Percentiles rank a stretch among this genome's conserved stretches.
Evolutionary conservation across 257 asterid species (phyloP).

Genomic region (Ehretia macrophylla): DNA sequence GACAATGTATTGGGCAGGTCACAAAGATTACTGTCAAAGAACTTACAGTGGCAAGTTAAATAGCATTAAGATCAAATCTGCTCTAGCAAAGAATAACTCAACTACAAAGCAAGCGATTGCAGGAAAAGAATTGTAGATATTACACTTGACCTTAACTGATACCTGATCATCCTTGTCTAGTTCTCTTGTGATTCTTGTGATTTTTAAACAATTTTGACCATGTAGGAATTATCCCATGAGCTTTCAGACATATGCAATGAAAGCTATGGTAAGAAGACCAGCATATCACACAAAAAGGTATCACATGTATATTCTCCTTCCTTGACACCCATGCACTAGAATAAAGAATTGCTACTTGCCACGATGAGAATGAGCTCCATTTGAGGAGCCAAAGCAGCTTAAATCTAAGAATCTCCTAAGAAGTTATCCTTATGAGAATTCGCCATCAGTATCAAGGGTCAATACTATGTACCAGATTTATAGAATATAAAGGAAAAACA

Average conservation of each 20-base stretch:
- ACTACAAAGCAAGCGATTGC: too few species aligned
- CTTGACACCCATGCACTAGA: neutral
- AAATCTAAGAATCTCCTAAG: neutral
- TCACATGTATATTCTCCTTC: constrained; percentile 6
- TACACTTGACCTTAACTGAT: neutral
- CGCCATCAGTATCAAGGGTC: too few species aligned
- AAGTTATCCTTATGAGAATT: neutral
- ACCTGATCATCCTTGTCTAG: too few species aligned
- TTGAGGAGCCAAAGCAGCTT: neutral
- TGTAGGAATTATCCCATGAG: neutral
- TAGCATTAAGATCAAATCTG: too few species aligned
- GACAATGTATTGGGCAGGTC: too few species aligned
- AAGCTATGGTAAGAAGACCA: neutral
- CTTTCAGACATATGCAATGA: neutral
- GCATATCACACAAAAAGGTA: constrained; percentile 1
- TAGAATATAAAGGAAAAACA: neutral
- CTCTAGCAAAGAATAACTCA: too few species aligned
- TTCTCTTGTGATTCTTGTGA: too few species aligned
- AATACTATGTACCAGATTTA: neutral
- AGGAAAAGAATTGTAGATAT: too few species aligned
- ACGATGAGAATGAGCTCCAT: neutral
- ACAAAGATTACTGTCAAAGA: too few species aligned
- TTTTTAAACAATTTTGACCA: too few species aligned
- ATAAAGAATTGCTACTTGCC: constrained; percentile 6
- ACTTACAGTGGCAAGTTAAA: too few species aligned